Conservation (phyloP, 495 filamentous ascomycete species). For the Aspergillus egyptiacus region DNA sequence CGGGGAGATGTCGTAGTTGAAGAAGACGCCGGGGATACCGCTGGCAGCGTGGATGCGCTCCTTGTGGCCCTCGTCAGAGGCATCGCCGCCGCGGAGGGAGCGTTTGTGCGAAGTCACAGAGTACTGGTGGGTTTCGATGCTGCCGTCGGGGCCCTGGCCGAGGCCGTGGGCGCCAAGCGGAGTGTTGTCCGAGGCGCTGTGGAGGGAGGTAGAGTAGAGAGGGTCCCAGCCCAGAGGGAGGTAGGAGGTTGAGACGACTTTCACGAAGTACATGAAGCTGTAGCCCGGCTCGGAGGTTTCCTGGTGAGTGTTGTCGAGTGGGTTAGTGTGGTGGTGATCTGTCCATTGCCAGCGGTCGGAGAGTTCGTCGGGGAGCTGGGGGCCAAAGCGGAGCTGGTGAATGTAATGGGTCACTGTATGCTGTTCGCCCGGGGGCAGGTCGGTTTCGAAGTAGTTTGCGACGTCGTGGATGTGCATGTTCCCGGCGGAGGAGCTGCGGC, state of each 20-base stretch:
- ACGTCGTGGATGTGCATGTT: conserved; percentile 98
- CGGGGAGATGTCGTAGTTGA: conserved; percentile 97
- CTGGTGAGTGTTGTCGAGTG: conserved; percentile 79
- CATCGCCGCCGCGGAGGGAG: conserved; percentile 73
- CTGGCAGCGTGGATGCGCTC: conserved; percentile 81
- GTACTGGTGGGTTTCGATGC: conserved; percentile 96
- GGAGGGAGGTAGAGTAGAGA: conserved; percentile 35
- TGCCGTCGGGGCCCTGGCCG: conserved; percentile 59
- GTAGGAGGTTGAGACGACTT: conserved; percentile 93
- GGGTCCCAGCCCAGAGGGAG: conserved; percentile 79
- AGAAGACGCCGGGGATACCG: conserved; percentile 96
- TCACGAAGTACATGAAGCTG: conserved; percentile 99
- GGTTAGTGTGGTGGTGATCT: conserved; percentile 87
- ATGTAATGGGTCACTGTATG: conserved; percentile 92
- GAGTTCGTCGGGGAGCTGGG: conserved; percentile 76
- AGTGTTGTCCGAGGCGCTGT: conserved; percentile 42
- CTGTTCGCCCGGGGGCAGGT: conserved; percentile 42
- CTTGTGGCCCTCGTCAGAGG: conserved; percentile 77
- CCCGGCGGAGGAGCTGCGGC: conserved; percentile 84
- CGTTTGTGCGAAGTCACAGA: conserved; percentile 93
- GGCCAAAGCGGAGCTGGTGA: conserved; percentile 87
- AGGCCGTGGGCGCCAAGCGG: conserved; percentile 57
- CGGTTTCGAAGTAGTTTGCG: conserved; percentile 77
- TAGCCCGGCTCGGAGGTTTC: conserved; percentile 70
- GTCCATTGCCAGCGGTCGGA: conserved; percentile 67